These are phyloP conservation scores for Eucalyptus curtisii DNA, from an alignment of 345 rosid species.

Conservation along the genomic window DNA sequence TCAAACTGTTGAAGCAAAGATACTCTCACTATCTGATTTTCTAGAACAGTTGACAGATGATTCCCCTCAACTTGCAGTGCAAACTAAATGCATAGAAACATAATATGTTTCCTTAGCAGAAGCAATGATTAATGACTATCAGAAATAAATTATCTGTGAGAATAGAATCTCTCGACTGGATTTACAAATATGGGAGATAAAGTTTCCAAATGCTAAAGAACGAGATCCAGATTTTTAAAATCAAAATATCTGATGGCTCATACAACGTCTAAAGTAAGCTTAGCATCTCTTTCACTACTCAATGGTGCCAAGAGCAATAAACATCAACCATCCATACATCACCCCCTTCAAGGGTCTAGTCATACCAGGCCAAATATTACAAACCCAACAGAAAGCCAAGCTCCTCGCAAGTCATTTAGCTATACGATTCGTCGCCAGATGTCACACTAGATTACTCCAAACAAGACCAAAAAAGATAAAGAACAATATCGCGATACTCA, in stretches of 20 bases:
- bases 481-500: background rate
- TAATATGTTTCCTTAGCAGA: background rate
- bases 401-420: background rate
- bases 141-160: background rate
- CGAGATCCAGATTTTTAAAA: background rate
- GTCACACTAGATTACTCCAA: background rate
- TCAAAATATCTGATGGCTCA: background rate
- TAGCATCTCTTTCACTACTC: background rate
- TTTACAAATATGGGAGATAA: background rate
- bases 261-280: background rate
- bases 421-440: background rate
- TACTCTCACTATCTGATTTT: background rate
- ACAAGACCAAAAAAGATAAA: background rate
- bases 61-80: background rate
- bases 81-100: background rate
- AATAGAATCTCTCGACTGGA: background rate
- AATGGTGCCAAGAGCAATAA: background rate
- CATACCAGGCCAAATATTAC: background rate
- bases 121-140: background rate
- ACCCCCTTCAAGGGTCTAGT: background rate
- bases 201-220: background rate
- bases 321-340: background rate
- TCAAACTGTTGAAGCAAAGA: background rate
- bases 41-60: background rate
- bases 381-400: background rate